phyloP scores from a whole-genome alignment of 148 eudicot species.

The Chenopodium album region DNA sequence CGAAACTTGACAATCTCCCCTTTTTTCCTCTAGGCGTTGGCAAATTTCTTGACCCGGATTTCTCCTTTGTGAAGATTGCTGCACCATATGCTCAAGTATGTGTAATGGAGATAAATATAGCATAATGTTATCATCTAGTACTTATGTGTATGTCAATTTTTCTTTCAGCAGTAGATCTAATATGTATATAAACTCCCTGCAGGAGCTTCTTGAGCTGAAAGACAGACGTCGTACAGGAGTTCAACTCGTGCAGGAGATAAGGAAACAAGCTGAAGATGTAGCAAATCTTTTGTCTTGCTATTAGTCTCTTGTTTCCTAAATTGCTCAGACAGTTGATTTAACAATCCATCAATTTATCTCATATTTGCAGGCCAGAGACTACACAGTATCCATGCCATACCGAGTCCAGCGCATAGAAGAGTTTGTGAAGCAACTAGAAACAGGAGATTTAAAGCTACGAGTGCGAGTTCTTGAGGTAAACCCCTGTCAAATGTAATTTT shows the following conservation, averaged over 20 bases:
- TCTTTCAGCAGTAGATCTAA: constrained; percentile 15
- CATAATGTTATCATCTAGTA: background rate
- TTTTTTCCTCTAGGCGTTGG: constrained; percentile 61
- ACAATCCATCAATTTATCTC: background rate
- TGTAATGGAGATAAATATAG: constrained; percentile 2
- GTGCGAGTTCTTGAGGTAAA: constrained; percentile 96
- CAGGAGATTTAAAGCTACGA: constrained; percentile 90
- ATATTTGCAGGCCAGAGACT: constrained; percentile 68
- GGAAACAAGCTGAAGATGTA: constrained; percentile 98
- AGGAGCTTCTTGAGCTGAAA: constrained; percentile 94
- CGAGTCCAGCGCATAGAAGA: constrained; percentile 92
- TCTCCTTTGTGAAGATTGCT: constrained; percentile 91
- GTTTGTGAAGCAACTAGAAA: constrained; percentile 78
- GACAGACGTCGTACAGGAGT: constrained; percentile 60
- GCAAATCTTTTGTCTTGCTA: constrained; percentile 18
- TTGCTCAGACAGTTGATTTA: background rate
- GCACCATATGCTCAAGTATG: constrained; percentile 98
- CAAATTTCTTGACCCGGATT: constrained; percentile 73
- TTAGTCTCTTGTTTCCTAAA: background rate
- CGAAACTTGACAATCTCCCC: background rate
- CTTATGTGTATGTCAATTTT: background rate
- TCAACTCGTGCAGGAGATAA: constrained; percentile 78
- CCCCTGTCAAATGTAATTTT: background rate
- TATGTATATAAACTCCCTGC: constrained; percentile 27
- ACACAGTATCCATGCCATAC: constrained; percentile 89